phyloP scores from a whole-genome alignment of 345 rosid genomes.

The Camelina sativa region DNA sequence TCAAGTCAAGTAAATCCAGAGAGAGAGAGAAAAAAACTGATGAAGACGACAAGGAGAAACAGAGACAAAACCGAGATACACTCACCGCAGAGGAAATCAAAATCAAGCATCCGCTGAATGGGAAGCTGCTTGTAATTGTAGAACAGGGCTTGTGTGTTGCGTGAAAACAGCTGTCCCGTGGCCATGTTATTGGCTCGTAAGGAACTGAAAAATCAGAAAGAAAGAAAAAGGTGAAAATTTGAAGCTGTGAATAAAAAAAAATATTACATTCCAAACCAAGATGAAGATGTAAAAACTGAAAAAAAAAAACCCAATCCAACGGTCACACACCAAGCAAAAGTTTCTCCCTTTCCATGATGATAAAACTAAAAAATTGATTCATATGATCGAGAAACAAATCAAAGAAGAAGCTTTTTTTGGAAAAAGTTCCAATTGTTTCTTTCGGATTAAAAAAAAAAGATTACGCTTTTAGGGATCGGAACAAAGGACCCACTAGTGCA shows the following conservation, averaged over 20 bases:
- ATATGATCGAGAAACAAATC: background rate
- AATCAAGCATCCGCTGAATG: slow-evolving; percentile 98
- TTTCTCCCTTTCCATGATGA: slow-evolving; percentile 1
- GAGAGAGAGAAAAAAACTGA: slow-evolving; percentile 1
- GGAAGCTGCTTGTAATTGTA: slow-evolving; percentile 98
- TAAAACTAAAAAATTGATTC: background rate
- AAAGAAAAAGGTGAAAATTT: background rate
- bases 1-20: background rate
- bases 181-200: slow-evolving; percentile 59
- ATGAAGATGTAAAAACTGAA: slow-evolving; percentile 1
- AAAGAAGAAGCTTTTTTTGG: background rate
- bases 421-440: background rate
- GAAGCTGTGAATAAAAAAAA: background rate
- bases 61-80: background rate
- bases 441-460: background rate
- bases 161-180: slow-evolving; percentile 91
- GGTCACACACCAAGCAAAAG: slow-evolving; percentile 2
- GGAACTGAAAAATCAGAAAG: slow-evolving; percentile 46
- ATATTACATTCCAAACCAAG: background rate
- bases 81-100: slow-evolving; percentile 95
- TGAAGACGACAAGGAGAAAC: background rate
- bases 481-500: slow-evolving; percentile 5
- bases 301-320: background rate
- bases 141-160: slow-evolving; percentile 84
- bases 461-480: slow-evolving; percentile 4